Evolutionary conservation across 2,329 filamentous ascomycete species (phyloP).

Genomic region (Hawksworthiomyces lignivorus): DNA sequence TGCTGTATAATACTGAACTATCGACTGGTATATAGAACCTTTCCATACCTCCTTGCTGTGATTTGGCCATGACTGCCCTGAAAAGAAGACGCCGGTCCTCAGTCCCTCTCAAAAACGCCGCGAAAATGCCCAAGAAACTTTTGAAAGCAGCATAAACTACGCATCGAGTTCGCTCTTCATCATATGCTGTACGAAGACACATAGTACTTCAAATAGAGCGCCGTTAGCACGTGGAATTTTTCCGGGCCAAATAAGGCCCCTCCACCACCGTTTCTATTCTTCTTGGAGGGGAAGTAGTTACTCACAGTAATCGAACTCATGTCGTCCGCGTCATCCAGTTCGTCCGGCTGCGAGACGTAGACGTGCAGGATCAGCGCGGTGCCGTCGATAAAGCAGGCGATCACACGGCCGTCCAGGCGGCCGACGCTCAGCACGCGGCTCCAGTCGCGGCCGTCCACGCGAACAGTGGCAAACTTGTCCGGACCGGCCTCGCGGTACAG

Average conservation of each 20-base stretch:
- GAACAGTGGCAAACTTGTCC: constrained; percentile 78
- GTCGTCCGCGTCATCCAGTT: constrained; percentile 44
- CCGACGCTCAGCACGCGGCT: constrained; percentile 89
- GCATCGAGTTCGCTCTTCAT: constrained; percentile 4
- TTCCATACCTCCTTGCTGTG: too few relatives aligned
- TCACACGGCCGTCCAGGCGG: constrained; percentile 78
- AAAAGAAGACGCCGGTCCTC: too few relatives aligned
- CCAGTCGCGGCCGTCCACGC: constrained; percentile 93
- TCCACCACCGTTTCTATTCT: too few relatives aligned
- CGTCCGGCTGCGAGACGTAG: constrained; percentile 66
- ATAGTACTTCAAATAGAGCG: constrained; percentile 25
- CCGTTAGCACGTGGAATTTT: not conserved
- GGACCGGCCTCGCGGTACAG: constrained; percentile 69
- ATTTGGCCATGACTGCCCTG: too few relatives aligned
- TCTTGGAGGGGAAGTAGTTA: too few relatives aligned
- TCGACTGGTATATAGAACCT: too few relatives aligned
- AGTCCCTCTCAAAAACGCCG: too few relatives aligned
- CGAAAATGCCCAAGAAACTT: too few relatives aligned
- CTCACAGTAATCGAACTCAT: constrained; percentile 70
- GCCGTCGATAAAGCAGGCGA: constrained; percentile 81
- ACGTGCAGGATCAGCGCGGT: constrained; percentile 79
- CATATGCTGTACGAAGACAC: constrained; percentile 30
- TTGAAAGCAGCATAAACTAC: too few relatives aligned
- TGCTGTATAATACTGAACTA: too few relatives aligned
- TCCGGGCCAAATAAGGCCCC: not conserved